Conservation (phyloP, 768 basidiomycete genomes). For the Rhizopogon rudus region DNA sequence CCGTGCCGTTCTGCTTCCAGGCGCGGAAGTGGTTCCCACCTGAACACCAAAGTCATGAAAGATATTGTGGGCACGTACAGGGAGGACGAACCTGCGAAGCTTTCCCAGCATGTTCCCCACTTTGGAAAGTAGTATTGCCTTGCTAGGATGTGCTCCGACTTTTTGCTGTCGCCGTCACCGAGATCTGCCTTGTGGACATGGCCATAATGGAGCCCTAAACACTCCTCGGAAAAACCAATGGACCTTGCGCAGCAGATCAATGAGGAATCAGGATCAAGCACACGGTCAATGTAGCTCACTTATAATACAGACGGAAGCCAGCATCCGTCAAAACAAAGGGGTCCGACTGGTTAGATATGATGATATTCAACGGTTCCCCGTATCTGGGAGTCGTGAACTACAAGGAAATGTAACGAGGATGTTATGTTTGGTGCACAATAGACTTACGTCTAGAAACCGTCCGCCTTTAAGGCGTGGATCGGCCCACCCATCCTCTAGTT, state of each 20-base stretch:
- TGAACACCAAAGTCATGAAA: slow-evolving; percentile 12
- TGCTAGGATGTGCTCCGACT: slow-evolving; percentile 64
- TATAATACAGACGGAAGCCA: slow-evolving; percentile 67
- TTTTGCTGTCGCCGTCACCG: slow-evolving; percentile 75
- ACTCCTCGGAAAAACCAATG: slow-evolving; percentile 79
- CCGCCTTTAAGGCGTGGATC: slow-evolving; percentile 77
- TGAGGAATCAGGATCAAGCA: neutral
- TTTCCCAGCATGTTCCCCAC: slow-evolving; percentile 89
- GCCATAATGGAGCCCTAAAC: slow-evolving; percentile 75
- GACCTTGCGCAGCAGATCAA: slow-evolving; percentile 40
- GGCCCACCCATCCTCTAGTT: slow-evolving; percentile 36
- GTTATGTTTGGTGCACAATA: neutral
- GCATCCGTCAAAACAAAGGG: slow-evolving; percentile 72
- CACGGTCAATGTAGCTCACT: slow-evolving; percentile 33
- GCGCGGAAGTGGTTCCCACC: slow-evolving; percentile 90
- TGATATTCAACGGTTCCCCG: slow-evolving; percentile 83
- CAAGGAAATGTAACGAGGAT: neutral
- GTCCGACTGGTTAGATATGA: slow-evolving; percentile 75
- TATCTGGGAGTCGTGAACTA: slow-evolving; percentile 61
- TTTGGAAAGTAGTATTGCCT: slow-evolving; percentile 76
- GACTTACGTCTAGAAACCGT: slow-evolving; percentile 66
- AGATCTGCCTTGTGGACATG: slow-evolving; percentile 74
- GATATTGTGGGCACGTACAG: neutral
- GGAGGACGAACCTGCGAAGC: slow-evolving; percentile 47
- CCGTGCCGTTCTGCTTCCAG: slow-evolving; percentile 83